Percentiles rank a stretch among this genome's conserved stretches.
phyloP scores from a whole-genome alignment of 2,329 filamentous ascomycete genomes.

The Microcera coccophila region DNA sequence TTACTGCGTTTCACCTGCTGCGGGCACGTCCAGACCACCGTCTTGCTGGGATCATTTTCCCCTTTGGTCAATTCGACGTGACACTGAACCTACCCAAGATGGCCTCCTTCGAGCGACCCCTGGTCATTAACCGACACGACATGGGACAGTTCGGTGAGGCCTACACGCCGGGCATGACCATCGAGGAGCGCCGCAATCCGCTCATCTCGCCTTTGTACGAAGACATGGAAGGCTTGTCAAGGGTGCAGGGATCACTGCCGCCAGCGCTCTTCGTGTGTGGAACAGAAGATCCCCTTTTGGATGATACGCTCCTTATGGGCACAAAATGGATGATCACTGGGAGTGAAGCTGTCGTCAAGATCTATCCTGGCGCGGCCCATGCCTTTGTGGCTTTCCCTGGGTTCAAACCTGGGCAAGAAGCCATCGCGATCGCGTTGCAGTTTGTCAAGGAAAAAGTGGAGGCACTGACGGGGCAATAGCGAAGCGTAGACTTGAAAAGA shows the following conservation, averaged over 20 bases:
- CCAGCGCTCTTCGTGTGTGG: slow-evolving; percentile 14
- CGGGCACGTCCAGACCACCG: not conserved
- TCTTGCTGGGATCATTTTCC: not conserved
- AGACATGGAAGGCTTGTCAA: slow-evolving; percentile 5
- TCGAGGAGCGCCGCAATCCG: slow-evolving; percentile 24
- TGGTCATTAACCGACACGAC: not conserved
- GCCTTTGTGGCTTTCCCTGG: slow-evolving; percentile 7
- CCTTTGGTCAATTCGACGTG: not conserved
- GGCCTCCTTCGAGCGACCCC: not conserved
- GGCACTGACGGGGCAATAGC: not conserved
- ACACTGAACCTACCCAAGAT: not conserved
- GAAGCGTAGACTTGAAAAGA: too few relatives aligned
- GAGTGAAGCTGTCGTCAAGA: slow-evolving; percentile 8
- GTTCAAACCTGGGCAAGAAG: slow-evolving; percentile 12
- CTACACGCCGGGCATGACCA: slow-evolving; percentile 5
- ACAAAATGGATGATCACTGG: slow-evolving; percentile 14
- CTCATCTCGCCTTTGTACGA: slow-evolving; percentile 7
- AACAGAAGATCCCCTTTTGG: slow-evolving; percentile 12
- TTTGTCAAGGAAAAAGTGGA: slow-evolving; percentile 8
- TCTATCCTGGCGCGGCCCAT: slow-evolving; percentile 12
- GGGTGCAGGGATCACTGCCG: slow-evolving; percentile 5
- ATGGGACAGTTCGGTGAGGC: slow-evolving; percentile 27
- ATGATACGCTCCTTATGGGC: slow-evolving; percentile 16
- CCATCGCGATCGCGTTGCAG: slow-evolving; percentile 7
- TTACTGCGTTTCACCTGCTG: not conserved